Base-by-base conservation (phyloP, 2,329 filamentous ascomycete genomes). In the Fusarium sp. region DNA sequence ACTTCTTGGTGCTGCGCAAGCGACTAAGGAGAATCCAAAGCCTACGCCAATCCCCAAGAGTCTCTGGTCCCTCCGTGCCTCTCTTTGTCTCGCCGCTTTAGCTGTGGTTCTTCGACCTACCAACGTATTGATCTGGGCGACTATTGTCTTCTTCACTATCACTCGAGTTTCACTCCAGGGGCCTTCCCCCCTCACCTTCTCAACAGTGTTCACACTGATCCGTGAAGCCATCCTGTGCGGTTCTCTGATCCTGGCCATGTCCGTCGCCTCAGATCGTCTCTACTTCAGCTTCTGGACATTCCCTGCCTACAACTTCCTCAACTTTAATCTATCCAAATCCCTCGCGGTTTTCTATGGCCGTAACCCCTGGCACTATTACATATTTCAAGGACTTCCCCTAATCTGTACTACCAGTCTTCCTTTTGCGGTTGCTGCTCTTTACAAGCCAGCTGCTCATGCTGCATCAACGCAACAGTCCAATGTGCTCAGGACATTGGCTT, bases 281-380 rank as follows among this genome's bases (percentile, higher is more conserved):
- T 97, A 94, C 81, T 99, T 97, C 77, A 89, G 89, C 53, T 81
- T 88, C 66, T 97, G 93, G 93, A 93, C 93, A 0, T 92, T 99
- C 58, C 96, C 96, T 6, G 92, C 94, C 0, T 87, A 95, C 67
- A 90, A 91, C 57, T 98, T 94, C 81, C 85, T 98, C 60, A 88
- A 95, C 76, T 95, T 97, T 84, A 99, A 99, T 80, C 85, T 99
- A 57, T 88, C 90, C 20, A 91, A 97, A 78, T 92, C 92, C 9
- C 85, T 99, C 8, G 93, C 96, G 28, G 88, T 95, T 47, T 98
- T 98, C 80, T 99, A 99, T 77, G 96, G 96, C 23, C 87, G 84
- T 47, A 98, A 97, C 79, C 89, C 93, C 66, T 91, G 91, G 86
- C 94, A 97, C 79, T 99, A 98, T 81, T 99, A 97, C 78, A 80